Evolutionary conservation across 2,329 filamentous ascomycete genomes (phyloP).

Genomic region (Sphaerulina populicola): DNA sequence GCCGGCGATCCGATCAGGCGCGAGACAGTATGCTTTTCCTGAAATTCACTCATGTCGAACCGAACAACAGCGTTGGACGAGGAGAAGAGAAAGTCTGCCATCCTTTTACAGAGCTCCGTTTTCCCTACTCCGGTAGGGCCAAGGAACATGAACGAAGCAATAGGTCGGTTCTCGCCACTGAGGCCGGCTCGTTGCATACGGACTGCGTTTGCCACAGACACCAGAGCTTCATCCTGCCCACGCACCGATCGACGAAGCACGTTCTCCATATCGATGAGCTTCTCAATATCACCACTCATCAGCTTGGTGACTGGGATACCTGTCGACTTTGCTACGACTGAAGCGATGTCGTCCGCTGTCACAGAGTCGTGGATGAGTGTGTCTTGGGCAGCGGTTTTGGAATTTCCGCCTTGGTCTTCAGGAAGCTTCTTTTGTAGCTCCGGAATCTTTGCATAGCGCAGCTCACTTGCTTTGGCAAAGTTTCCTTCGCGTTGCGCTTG

Average conservation of each 20-base stretch:
- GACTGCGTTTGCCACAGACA: constrained; percentile 84
- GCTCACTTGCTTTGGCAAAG: constrained; percentile 81
- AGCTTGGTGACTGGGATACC: constrained; percentile 90
- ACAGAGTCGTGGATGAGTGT: constrained; percentile 85
- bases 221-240: constrained; percentile 88
- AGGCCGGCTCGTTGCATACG: constrained; percentile 87
- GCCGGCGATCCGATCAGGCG: constrained; percentile 86
- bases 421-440: constrained; percentile 69
- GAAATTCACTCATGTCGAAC: constrained; percentile 97
- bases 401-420: constrained; percentile 55
- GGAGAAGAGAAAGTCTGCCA: constrained; percentile 86
- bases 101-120: constrained; percentile 93
- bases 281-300: constrained; percentile 87
- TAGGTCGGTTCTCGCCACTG: constrained; percentile 80
- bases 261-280: constrained; percentile 93
- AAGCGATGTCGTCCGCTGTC: constrained; percentile 88
- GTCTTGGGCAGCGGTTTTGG: constrained; percentile 31
- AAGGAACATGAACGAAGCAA: constrained; percentile 95
- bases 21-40: constrained; percentile 93
- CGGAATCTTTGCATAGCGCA: constrained; percentile 83
- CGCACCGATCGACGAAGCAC: constrained; percentile 72
- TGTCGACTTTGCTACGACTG: constrained; percentile 81
- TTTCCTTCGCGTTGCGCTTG: constrained; percentile 79
- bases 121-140: constrained; percentile 95
- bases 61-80: constrained; percentile 83